Evolutionary conservation across 495 filamentous ascomycete species (phyloP).

Genomic region (Hypoxylon fuscum): DNA sequence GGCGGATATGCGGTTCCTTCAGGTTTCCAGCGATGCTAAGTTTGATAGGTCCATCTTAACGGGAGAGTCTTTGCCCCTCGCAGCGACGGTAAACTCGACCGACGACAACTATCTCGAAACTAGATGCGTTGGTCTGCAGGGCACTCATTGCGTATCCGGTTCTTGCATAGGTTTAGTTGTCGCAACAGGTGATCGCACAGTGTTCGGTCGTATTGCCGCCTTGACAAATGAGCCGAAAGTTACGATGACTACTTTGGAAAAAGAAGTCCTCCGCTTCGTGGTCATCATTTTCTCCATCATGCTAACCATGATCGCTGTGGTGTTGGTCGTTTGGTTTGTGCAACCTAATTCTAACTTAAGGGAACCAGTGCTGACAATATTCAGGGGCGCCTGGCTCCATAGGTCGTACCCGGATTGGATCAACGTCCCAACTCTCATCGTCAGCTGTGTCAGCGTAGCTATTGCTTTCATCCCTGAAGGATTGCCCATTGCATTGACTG

Average conservation of each 20-base stretch:
- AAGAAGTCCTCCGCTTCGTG: conserved; percentile 74
- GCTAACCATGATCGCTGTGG: conserved; percentile 60
- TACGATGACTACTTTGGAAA: conserved; percentile 71
- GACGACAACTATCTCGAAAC: conserved; percentile 80
- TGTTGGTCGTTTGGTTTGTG: conserved; percentile 66
- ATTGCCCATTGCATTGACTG: conserved; percentile 72
- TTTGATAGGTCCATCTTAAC: conserved; percentile 78
- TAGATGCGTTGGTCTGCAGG: conserved; percentile 75
- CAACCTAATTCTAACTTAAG: not conserved
- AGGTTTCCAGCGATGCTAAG: conserved; percentile 70
- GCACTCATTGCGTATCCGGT: conserved; percentile 73
- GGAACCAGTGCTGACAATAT: conserved; percentile 14
- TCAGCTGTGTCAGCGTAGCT: conserved; percentile 71
- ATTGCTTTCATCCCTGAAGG: conserved; percentile 80
- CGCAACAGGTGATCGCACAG: conserved; percentile 62
- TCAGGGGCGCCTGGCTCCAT: conserved; percentile 70
- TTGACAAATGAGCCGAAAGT: conserved; percentile 69
- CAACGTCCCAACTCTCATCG: conserved; percentile 71
- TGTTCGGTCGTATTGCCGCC: conserved; percentile 75
- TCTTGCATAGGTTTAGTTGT: conserved; percentile 72
- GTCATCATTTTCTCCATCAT: conserved; percentile 67
- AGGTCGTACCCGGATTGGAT: conserved; percentile 70
- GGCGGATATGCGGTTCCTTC: conserved; percentile 73
- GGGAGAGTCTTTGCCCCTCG: conserved; percentile 68
- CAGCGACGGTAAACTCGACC: conserved; percentile 66